phyloP scores from a whole-genome alignment of 225 moss, liverwort and hornwort species.

The Straminergon stramineum region DNA sequence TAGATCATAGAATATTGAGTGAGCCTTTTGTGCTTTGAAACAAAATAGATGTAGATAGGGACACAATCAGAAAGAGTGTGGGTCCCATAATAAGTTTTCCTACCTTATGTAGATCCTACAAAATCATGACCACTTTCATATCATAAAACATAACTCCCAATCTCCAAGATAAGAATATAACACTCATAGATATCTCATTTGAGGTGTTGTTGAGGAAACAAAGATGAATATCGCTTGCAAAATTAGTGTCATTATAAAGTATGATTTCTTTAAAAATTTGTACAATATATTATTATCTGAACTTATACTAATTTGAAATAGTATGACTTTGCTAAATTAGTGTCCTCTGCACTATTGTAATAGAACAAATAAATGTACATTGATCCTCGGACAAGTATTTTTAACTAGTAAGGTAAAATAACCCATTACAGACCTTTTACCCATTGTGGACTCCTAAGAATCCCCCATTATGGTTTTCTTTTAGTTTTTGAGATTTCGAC shows the following conservation, averaged over 20 bases:
- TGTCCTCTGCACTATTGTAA: no score
- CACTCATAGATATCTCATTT: accelerated
- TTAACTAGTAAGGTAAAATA: no score
- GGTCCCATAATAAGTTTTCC: accelerated
- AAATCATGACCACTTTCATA: neutral
- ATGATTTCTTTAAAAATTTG: neutral
- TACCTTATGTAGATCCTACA: neutral
- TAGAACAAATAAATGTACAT: neutral
- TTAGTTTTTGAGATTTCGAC: no score
- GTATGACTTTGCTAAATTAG: neutral
- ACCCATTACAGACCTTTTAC: no score
- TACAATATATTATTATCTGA: neutral
- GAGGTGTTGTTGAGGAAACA: neutral
- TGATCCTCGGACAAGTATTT: accelerated
- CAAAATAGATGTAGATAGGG: neutral
- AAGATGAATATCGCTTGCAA: neutral
- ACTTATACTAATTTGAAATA: neutral
- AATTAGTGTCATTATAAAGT: neutral
- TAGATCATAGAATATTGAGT: accelerated
- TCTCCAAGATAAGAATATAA: neutral
- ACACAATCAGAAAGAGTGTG: accelerated
- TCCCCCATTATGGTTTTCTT: no score
- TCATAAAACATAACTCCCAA: neutral
- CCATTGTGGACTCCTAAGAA: no score
- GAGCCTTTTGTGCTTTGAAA: neutral